Evolutionary conservation across 2,329 filamentous ascomycete species (phyloP), one percentile per base, ranked within the genome.

Genomic region (Phialocephala subalpina): DNA sequence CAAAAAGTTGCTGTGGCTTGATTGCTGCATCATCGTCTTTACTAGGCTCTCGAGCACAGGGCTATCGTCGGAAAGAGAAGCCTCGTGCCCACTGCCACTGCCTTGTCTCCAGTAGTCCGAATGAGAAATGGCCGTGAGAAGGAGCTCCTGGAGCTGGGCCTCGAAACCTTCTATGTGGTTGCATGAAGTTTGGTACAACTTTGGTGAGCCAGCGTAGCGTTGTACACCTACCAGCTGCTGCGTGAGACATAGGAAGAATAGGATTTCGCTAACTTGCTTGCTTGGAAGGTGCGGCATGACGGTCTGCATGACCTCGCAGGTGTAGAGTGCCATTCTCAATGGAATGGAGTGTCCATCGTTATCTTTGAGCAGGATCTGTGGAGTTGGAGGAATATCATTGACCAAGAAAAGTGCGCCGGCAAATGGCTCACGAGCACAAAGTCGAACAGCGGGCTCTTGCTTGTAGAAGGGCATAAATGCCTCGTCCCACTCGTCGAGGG

Each of bases 261-360:
- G 14, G 4, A 57, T 36, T 20, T 38, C 33, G 33, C n/a, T 29
- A 38, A 29, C 35, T 38, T 57, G n/a, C 11, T 57, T n/a, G 18
- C 20, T 25, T 90, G 79, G 16, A 84, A 82, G 71, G 89, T 90
- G 74, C 83, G 86, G 42, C 90, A 82, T 80, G 0, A 87, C 0
- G 77, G 73, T 57, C 27, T 20, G 40, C 18, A 49, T 59, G 36
- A 0, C 96, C 76, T 58, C 84, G 84, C 6, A 83, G 82, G 88
- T 85, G 76, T 94, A 97, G 58, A 90, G 82, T 0, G 90, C 88
- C 81, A 97, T 92, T 63, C 95, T 86, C 16, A 92, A 86, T 0
- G 93, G 88, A 62, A 92, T 82, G 1, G 93, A 93, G 36, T 89
- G 87, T 0, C 92, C 92, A 69, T 87, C 86, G 3, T 84, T 81